Base-by-base conservation (phyloP, 169 alveolate genomes). In the Besnoitia besnoiti region DNA sequence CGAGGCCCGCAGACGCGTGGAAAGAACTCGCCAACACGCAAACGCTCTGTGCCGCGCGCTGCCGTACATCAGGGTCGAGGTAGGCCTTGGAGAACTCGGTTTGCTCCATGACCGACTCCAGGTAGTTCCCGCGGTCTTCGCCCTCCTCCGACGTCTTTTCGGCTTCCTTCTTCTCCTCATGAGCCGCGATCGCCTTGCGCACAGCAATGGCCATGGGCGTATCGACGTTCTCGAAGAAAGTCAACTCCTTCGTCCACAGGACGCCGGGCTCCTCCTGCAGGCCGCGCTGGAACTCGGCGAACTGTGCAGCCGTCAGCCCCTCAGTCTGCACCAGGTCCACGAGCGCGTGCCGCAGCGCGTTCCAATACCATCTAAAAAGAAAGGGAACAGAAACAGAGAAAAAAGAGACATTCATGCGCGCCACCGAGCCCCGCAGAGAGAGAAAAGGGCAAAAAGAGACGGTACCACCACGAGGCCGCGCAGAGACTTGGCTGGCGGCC, bases 21-120 rank as follows among this genome's bases (percentile, higher is more conserved):
- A n/a, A n/a, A 67, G 80, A 67, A n/a, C 12, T 7, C 39, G 39
- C 62, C 10, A 50, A 19, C 10, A 50, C 10, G 62, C 19, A 14
- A 50, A 10, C 10, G 10, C 10, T 50, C 10, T 50, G 19, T 19
- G n/a, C n/a, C 24, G 24, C 59, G 24, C 59, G 16, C 59, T 49
- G 59, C 5, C 77, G 77, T 10, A 67, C 80, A 67, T 67, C 80
- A 16, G 80, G 46, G 21, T 67, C 42, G 80, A 67, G 80, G 44
- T 67, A 67, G 39, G 80, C 39, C n/a, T 67, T 67, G 39, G 39
- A 67, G 44, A 67, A 35, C 44, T 67, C 46, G 14, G 80, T 67
- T n/a, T 35, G 12, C 42, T 30, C 80, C 39, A 67, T 30, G 24
- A 67, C 46, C 39, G 44, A 3, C 19, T 67, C 80, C n/a, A 67